A percentile compares a stretch with the other conserved stretches of the same genome.
phyloP scores from a whole-genome alignment of 2,329 filamentous ascomycete genomes.

The Stagonosporopsis cucurbitacearum region DNA sequence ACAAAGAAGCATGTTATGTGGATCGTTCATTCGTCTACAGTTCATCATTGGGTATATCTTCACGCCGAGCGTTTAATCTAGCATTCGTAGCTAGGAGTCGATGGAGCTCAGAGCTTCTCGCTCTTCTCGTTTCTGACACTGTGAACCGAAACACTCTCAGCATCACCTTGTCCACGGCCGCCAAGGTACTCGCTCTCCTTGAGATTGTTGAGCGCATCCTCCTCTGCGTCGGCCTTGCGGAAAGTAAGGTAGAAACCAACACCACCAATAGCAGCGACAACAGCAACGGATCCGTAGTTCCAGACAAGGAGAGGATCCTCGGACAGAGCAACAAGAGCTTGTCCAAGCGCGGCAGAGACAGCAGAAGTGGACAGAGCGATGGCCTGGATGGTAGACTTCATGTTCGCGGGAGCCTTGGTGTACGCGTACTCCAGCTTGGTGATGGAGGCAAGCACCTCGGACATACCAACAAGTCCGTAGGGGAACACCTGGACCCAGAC shows the following conservation, averaged over 20 bases:
- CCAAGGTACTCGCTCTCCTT: conserved; percentile 34
- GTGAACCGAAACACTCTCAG: conserved; percentile 23
- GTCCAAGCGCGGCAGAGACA: conserved; percentile 40
- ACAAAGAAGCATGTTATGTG: background rate
- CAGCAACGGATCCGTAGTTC: conserved; percentile 43
- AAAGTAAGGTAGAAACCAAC: conserved; percentile 42
- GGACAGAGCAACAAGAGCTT: conserved; percentile 41
- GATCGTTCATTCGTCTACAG: background rate
- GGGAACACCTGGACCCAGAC: conserved; percentile 63
- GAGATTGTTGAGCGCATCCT: conserved; percentile 43
- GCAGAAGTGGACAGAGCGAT: conserved; percentile 47
- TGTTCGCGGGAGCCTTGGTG: conserved; percentile 63
- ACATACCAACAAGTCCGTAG: conserved; percentile 62
- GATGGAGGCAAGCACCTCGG: conserved; percentile 70
- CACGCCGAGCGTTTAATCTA: background rate
- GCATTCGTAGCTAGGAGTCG: background rate
- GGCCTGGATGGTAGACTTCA: conserved; percentile 55
- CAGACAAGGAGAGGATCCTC: conserved; percentile 44
- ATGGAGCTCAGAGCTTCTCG: conserved; percentile 20
- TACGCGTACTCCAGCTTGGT: conserved; percentile 65
- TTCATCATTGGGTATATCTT: conserved; percentile 6
- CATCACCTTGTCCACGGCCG: conserved; percentile 22
- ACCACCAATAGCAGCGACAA: conserved; percentile 41
- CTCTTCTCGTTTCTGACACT: conserved; percentile 31
- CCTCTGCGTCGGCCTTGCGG: conserved; percentile 41